Conservation (phyloP, 805 yeast genomes). For the Pichia paraexigua region DNA sequence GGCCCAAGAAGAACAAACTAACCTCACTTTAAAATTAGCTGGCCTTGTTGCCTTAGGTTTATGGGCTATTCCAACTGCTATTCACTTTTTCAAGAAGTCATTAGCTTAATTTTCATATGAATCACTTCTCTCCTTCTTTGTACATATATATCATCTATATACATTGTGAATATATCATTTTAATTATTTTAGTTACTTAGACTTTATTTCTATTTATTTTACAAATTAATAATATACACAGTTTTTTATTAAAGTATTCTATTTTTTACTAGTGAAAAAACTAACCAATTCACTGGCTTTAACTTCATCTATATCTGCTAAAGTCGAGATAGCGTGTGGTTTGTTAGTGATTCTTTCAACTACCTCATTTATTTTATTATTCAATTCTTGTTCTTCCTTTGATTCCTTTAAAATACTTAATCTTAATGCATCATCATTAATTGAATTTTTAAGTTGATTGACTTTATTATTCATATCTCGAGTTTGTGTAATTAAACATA, state of each 20-base stretch:
- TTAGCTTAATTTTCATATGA: neutral
- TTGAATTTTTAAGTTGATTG: neutral
- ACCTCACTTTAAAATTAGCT: constrained; percentile 51
- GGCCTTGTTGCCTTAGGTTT: constrained; percentile 57
- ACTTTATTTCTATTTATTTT: neutral
- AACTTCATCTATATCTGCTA: neutral
- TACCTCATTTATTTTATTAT: neutral
- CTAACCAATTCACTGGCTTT: neutral
- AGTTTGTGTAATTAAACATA: constrained; percentile 1
- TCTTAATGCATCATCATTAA: neutral
- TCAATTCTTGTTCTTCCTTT: constrained; percentile 2
- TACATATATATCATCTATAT: neutral
- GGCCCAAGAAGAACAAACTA: constrained; percentile 54
- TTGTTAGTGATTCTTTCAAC: neutral
- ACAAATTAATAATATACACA: neutral
- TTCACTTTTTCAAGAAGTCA: constrained; percentile 45
- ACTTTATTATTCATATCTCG: constrained; percentile 1
- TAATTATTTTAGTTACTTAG: neutral
- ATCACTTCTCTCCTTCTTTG: neutral
- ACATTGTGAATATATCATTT: neutral
- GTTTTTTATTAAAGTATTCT: neutral
- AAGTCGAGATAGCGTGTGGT: neutral
- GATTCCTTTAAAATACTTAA: neutral
- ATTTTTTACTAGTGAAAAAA: neutral
- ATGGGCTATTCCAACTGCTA: constrained; percentile 49